phyloP scores from a whole-genome alignment of 23 red algal genomes.

The Gracilaria vermiculophylla region DNA sequence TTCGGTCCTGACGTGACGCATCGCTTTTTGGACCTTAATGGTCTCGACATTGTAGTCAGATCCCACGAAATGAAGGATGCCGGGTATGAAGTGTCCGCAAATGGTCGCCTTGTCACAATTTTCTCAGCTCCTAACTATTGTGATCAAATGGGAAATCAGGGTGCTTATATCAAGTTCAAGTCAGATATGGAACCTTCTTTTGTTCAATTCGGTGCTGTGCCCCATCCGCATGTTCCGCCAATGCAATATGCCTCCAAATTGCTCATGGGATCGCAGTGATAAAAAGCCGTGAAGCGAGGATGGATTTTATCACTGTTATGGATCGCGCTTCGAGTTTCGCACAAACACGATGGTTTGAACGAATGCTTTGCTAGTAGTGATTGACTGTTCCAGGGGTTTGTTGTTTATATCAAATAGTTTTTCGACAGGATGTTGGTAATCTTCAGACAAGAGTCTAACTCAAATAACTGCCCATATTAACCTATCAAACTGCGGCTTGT shows the following conservation, averaged over 20 bases:
- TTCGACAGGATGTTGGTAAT: neutral
- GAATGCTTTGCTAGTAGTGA: neutral
- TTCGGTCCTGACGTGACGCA: constrained; percentile 98
- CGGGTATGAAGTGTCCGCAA: constrained; percentile 94
- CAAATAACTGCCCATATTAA: constrained; percentile 8
- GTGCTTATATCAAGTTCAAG: constrained; percentile 87
- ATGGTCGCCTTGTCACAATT: constrained; percentile 93
- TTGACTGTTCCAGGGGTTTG: neutral
- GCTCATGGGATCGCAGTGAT: constrained; percentile 50
- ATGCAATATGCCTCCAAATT: constrained; percentile 89
- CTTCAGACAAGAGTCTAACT: constrained; percentile 19
- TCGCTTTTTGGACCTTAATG: constrained; percentile 90
- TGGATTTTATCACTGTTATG: neutral
- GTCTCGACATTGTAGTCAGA: constrained; percentile 84
- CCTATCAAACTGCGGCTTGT: neutral
- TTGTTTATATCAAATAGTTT: neutral
- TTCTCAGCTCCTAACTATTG: constrained; percentile 99
- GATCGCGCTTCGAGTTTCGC: neutral
- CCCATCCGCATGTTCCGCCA: constrained; percentile 85
- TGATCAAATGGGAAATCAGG: constrained; percentile 96
- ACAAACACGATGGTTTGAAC: neutral
- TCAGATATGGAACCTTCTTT: constrained; percentile 82
- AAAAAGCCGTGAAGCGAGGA: neutral
- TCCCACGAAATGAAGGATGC: constrained; percentile 99
- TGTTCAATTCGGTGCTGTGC: constrained; percentile 78